Conservation (phyloP, 2,329 filamentous ascomycete species). For the Leptographium galeiforme region DNA sequence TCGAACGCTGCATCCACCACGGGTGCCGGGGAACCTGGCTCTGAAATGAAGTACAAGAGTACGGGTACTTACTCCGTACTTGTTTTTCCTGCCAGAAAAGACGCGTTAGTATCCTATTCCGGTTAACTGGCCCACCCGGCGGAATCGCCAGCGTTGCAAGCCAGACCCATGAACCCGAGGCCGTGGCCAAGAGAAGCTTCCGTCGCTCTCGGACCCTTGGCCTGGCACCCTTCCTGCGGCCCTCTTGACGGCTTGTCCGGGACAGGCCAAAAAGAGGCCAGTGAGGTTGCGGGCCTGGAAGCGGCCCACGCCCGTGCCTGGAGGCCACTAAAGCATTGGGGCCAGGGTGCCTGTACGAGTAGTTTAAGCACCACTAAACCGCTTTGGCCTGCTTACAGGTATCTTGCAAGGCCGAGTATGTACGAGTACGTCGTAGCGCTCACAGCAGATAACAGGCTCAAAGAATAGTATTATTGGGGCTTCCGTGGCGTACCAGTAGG, state of each 20-base stretch:
- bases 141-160: not conserved
- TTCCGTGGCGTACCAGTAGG: not conserved
- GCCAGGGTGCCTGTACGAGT: not conserved
- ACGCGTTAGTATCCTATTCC: not conserved
- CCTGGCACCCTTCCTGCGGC: not conserved
- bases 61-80: too few relatives aligned
- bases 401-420: too few relatives aligned
- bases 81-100: too few relatives aligned
- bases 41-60: not conserved
- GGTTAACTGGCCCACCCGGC: not conserved
- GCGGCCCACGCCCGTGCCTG: not conserved
- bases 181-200: constrained; percentile 4
- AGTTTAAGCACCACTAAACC: not conserved
- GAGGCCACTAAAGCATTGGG: not conserved
- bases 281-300: not conserved
- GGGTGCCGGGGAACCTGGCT: not conserved
- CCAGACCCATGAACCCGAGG: constrained; percentile 5
- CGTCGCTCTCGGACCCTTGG: constrained; percentile 4
- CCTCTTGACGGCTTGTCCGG: not conserved
- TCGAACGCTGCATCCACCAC: not conserved
- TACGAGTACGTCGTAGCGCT: too few relatives aligned
- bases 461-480: not conserved
- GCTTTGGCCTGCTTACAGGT: too few relatives aligned
- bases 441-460: too few relatives aligned
- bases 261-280: not conserved